Evolutionary conservation across 306 rosid species (phyloP).

Genomic region (Dalbergia cochinchinensis): DNA sequence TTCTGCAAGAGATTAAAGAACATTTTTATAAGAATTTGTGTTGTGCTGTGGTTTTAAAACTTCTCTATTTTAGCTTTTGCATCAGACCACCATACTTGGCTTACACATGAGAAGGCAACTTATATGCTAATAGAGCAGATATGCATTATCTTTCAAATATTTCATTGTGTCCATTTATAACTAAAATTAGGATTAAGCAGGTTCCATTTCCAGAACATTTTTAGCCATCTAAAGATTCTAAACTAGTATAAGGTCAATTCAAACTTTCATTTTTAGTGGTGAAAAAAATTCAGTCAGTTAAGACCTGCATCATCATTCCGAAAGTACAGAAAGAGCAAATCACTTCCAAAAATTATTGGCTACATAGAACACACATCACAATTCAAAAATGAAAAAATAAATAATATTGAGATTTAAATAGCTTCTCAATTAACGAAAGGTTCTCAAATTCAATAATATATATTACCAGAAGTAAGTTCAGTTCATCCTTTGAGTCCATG

Average conservation of each 20-base stretch:
- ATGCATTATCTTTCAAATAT: neutral
- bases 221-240: constrained; percentile 37
- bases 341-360: constrained; percentile 22
- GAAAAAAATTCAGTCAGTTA: neutral
- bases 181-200: constrained; percentile 16
- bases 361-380: constrained; percentile 28
- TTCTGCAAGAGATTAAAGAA: constrained; percentile 58
- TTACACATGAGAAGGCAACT: constrained; percentile 27
- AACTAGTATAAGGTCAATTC: constrained; percentile 22
- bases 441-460: neutral
- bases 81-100: constrained; percentile 12
- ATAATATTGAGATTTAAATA: constrained; percentile 32
- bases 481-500: constrained; percentile 76
- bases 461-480: constrained; percentile 73
- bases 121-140: constrained; percentile 31
- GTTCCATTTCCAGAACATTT: constrained; percentile 1
- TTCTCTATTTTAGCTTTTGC: constrained; percentile 27
- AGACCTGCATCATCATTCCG: neutral
- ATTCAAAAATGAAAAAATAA: constrained; percentile 22
- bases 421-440: neutral
- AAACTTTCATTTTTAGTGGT: constrained; percentile 5
- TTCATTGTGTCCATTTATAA: constrained; percentile 15
- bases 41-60: constrained; percentile 11
- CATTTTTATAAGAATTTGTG: constrained; percentile 3
- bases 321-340: constrained; percentile 15